These are phyloP conservation scores for Sclerotinia borealis DNA, from an alignment of 2,329 filamentous ascomycete species.

Conservation along the genomic window DNA sequence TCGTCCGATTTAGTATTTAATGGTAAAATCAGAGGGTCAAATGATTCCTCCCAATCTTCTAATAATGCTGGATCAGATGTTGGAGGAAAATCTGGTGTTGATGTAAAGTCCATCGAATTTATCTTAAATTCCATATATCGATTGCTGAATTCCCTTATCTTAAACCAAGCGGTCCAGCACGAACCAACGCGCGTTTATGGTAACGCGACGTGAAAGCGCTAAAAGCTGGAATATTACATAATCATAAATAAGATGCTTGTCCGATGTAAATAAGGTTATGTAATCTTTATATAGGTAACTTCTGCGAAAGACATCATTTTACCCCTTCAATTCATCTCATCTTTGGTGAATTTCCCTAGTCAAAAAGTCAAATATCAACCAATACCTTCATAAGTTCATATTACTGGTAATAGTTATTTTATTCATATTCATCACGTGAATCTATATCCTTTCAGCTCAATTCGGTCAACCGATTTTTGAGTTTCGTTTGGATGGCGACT, in stretches of 20 bases:
- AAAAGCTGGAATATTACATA: not conserved
- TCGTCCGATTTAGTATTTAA: conserved; percentile 39
- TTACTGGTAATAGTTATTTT: too few relatives aligned
- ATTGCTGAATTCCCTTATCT: not conserved
- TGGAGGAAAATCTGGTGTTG: conserved; percentile 22
- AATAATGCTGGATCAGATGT: conserved; percentile 24
- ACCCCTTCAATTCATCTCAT: too few relatives aligned
- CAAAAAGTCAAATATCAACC: too few relatives aligned
- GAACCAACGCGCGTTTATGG: not conserved
- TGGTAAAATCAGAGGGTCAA: conserved; percentile 11
- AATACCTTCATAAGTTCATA: too few relatives aligned
- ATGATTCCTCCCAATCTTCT: conserved; percentile 23
- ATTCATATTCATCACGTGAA: not conserved
- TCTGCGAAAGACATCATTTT: too few relatives aligned
- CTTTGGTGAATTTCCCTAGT: too few relatives aligned
- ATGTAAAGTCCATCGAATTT: conserved; percentile 21
- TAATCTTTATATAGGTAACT: too few relatives aligned
- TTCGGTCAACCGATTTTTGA: too few relatives aligned
- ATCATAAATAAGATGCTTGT: too few relatives aligned
- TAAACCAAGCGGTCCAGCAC: too few relatives aligned
- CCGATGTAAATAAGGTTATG: too few relatives aligned
- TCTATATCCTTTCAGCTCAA: not conserved
- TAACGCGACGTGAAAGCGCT: not conserved
- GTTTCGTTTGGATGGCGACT: not conserved
- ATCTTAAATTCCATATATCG: not conserved